A percentile compares a stretch with the other conserved stretches of the same genome.
These are phyloP conservation scores for Claviceps lovelessii DNA, from an alignment of 2,329 filamentous ascomycete species.

Conservation along the genomic window DNA sequence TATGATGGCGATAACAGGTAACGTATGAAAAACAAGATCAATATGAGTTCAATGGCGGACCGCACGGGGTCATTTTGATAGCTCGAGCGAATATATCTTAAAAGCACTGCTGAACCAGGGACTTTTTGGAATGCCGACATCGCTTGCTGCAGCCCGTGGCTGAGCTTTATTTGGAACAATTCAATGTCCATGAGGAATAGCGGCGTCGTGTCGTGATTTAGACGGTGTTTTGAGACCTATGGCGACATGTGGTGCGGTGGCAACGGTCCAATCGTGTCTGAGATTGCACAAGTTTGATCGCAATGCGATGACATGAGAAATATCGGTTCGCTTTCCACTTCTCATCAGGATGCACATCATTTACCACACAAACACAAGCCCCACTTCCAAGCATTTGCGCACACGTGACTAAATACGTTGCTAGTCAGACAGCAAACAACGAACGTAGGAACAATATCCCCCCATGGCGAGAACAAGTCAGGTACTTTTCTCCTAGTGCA, in stretches of 20 bases:
- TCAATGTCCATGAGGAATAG: constrained; percentile 46
- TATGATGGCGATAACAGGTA: constrained; percentile 89
- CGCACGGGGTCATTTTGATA: constrained; percentile 96
- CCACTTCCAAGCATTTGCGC: neutral
- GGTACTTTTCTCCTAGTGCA: too few species aligned
- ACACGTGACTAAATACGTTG: too few species aligned
- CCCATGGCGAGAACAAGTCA: too few species aligned
- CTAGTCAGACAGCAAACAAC: too few species aligned
- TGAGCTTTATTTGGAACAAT: constrained; percentile 37
- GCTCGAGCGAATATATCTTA: constrained; percentile 90
- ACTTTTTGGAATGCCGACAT: constrained; percentile 68
- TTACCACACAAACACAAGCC: neutral
- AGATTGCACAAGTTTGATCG: neutral
- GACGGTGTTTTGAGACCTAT: neutral
- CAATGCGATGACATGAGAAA: neutral
- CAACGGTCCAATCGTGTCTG: neutral
- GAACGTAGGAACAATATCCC: too few species aligned
- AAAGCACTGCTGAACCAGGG: constrained; percentile 83
- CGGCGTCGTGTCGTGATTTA: neutral
- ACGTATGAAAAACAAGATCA: constrained; percentile 89
- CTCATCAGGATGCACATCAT: neutral
- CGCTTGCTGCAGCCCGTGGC: constrained; percentile 37
- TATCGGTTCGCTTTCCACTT: neutral
- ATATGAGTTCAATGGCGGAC: constrained; percentile 79
- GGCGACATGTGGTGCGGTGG: neutral